Evolutionary conservation across 2,329 filamentous ascomycete genomes (phyloP), one percentile per base, ranked within the genome.

Genomic region (Fusarium sarcochroum): DNA sequence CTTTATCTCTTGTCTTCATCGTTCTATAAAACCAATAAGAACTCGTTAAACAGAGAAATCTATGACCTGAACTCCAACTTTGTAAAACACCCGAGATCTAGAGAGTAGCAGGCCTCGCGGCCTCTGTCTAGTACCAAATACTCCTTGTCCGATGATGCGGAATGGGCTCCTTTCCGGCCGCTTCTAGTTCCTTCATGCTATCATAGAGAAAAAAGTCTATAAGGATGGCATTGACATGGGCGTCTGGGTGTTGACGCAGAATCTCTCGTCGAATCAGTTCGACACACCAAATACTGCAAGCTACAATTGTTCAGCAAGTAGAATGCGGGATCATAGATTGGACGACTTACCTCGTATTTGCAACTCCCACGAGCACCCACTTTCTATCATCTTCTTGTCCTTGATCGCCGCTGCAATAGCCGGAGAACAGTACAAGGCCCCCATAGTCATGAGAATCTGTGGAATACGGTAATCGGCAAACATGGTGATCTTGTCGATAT

Each of bases 161-260:
- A 47, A 80, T 72, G 40, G 82, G 84, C 75, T 90, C 87, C 56
- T 84, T 78, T 52, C 89, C 83, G 69, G 83, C 78, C 1, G 81
- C 83, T 78, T 98, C 95, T 76, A 92, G 79, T 75, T 93, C 91
- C 79, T 98, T 99, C 81, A 96, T 94, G 18, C 91, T 89, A 80
- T 99, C 96, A 77, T 99, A 99, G 56, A 99, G 83, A 79, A 98
- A 97, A 80, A 98, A 99, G 79, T 99, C 96, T 67, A 99, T 96
- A 73, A 99, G 80, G 38, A 98, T 93, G 25, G 96, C 94, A 77
- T 99, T 99, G 71, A 91, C 80, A 52, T 87, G 84, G 1, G 90
- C 85, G 11, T 91, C 89, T 1, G 94, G 92, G 73, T 98, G 89
- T 15, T 88, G 80, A 45, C 84, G 86, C 58, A 90, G 75, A 50